phyloP scores from a whole-genome alignment of 139 green algal genomes.

The Haematococcus sp. region DNA sequence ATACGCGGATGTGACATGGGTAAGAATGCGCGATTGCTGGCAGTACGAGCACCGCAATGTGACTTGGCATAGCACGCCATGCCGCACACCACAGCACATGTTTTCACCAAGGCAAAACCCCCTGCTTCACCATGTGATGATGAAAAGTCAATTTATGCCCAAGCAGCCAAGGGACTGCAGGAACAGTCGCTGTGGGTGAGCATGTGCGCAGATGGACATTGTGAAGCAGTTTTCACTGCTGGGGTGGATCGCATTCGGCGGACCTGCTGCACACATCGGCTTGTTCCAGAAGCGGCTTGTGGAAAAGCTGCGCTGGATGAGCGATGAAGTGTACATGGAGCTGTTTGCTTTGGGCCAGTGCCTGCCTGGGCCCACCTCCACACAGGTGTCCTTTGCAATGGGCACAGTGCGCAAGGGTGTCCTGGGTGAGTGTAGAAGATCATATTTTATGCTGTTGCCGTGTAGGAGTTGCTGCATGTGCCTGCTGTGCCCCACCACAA shows the following conservation, averaged over 20 bases:
- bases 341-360: conserved; percentile 86
- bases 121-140: no score
- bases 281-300: conserved; percentile 80
- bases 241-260: conserved; percentile 79
- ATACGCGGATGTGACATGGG: no score
- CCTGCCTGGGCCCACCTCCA: conserved; percentile 88
- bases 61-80: no score
- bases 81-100: no score
- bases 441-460: not conserved
- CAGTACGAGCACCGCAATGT: no score
- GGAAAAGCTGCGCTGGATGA: conserved; percentile 77
- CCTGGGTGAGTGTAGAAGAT: conserved; percentile 27
- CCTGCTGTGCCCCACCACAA: no score
- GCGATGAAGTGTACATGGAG: conserved; percentile 76
- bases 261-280: conserved; percentile 80
- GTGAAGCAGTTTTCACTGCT: conserved; percentile 67
- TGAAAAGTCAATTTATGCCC: no score
- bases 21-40: no score
- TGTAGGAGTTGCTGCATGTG: not conserved
- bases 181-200: no score
- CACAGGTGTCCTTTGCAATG: conserved; percentile 82
- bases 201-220: conserved; percentile 56
- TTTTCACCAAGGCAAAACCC: no score
- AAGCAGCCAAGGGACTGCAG: no score
- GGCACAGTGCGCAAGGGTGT: conserved; percentile 82